phyloP scores from a whole-genome alignment of 139 green algal genomes.

The Chlamydomonas asymmetrica region DNA sequence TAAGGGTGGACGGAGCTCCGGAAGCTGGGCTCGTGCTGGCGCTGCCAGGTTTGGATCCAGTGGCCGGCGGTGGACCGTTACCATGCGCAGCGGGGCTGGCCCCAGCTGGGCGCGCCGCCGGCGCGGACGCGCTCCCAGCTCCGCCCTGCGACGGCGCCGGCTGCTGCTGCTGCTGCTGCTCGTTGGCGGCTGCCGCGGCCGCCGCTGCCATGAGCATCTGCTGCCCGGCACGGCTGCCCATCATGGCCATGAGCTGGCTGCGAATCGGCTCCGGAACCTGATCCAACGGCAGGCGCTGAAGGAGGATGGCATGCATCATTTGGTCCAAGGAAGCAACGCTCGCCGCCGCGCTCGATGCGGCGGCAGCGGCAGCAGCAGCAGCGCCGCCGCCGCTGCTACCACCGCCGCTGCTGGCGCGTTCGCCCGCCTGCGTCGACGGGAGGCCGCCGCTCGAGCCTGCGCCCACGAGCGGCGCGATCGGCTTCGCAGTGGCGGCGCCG shows the following conservation, averaged over 20 bases:
- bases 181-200: not conserved
- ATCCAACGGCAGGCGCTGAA: slow-evolving; percentile 17
- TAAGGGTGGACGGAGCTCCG: not conserved
- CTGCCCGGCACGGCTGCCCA: not conserved
- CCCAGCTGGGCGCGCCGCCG: too few relatives aligned
- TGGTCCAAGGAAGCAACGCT: not conserved
- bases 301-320: slow-evolving; percentile 11
- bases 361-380: not conserved
- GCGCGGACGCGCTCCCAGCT: too few relatives aligned
- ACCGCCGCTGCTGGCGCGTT: too few relatives aligned
- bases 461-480: too few relatives aligned
- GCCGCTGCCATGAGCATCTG: not conserved
- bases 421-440: too few relatives aligned
- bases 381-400: not conserved
- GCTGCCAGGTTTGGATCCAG: too few relatives aligned
- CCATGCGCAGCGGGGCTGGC: too few relatives aligned
- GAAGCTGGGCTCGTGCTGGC: not conserved
- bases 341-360: not conserved
- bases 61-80: too few relatives aligned
- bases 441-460: too few relatives aligned
- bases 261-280: slow-evolving; percentile 19
- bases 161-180: not conserved
- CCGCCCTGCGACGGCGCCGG: too few relatives aligned
- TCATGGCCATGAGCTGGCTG: slow-evolving; percentile 4
- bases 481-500: not conserved